Conservation (phyloP, 2,329 filamentous ascomycete species). For the Claviceps monticola region DNA sequence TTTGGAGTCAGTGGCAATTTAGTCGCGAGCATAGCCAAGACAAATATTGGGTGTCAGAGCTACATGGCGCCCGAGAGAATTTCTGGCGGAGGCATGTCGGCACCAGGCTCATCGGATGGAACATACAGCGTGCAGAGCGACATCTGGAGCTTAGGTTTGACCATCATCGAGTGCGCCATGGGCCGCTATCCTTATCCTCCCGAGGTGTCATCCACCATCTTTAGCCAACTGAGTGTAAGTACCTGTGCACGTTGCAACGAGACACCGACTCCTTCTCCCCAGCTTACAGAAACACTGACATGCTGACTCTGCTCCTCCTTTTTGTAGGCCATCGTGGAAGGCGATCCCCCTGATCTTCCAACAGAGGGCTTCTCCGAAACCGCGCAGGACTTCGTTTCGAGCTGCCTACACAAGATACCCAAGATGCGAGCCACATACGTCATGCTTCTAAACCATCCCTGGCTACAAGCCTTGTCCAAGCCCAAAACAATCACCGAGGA, state of each 20-base stretch:
- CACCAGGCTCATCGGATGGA: constrained; percentile 55
- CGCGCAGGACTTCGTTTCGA: constrained; percentile 74
- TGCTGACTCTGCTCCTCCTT: neutral
- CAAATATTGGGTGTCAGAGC: constrained; percentile 96
- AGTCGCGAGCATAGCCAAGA: constrained; percentile 94
- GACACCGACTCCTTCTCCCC: no score
- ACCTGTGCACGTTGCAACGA: neutral
- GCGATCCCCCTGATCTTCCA: constrained; percentile 83
- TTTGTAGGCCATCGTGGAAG: constrained; percentile 83
- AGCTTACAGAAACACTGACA: constrained; percentile 3
- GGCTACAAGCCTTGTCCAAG: constrained; percentile 65
- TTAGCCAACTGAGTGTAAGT: constrained; percentile 88
- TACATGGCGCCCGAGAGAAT: constrained; percentile 99
- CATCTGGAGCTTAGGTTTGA: constrained; percentile 90
- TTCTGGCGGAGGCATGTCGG: constrained; percentile 67
- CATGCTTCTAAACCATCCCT: constrained; percentile 77
- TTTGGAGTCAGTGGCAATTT: constrained; percentile 95
- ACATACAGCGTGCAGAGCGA: constrained; percentile 97
- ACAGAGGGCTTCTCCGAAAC: constrained; percentile 61
- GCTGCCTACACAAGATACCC: constrained; percentile 85
- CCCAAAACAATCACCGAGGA: constrained; percentile 62
- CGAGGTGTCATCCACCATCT: constrained; percentile 96
- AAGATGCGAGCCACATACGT: constrained; percentile 88
- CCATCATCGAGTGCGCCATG: constrained; percentile 90
- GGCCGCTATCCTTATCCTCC: constrained; percentile 93